Base-by-base conservation (phyloP, 2,329 filamentous ascomycete genomes). In the Huntiella moniliformis region DNA sequence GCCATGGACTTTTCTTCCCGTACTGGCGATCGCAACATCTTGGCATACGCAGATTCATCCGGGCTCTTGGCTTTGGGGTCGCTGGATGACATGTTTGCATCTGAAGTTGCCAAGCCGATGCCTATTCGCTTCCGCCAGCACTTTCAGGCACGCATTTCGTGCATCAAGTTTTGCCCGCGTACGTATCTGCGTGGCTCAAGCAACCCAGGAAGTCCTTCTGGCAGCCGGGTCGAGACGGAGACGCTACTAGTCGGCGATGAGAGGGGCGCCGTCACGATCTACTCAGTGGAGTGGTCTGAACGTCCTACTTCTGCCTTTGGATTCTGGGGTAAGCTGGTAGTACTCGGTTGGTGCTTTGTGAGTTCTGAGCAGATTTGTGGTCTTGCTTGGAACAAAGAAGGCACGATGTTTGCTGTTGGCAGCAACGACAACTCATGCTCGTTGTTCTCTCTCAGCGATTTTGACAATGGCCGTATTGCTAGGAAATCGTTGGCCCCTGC, bases 361-460 rank as follows among this genome's bases (percentile, higher is more conserved):
- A 88, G 96, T 58, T 74, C 70, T 1, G 86, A 95, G 60, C 87
- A 96, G 56, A 79, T 98, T 46, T 98, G 91, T 56, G 88, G 88
- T 1, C 66, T 98, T n/a, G 73, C 82, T 3, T 96, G 87, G 84
- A 87, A 85, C 3, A 65, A 67, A 3, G 75, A 83, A 54, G 85
- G 85, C 3, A 68, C 69, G 3, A 69, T 77, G 33, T 87, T 98
- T 58, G 85, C 84, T 11, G 86, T 83, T 4, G 87, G 91, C 5
- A 85, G 83, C 17, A 96, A 98, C 57, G 91, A 98, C 64, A 95
- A 96, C 56, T 61, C 77, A 3, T 92, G 88, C 56, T 82, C 78
- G 53, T 67, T 96, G 2, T 94, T 92, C 58, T 74, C 87, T 45
- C 71, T 73, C 2, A 67, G 71, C 41, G 69, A 73, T 36, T 64